Percentiles rank a stretch among this genome's conserved stretches.
Evolutionary conservation across 1,284 basidiomycete genomes (phyloP).

Genomic region (Inonotus obliquus): DNA sequence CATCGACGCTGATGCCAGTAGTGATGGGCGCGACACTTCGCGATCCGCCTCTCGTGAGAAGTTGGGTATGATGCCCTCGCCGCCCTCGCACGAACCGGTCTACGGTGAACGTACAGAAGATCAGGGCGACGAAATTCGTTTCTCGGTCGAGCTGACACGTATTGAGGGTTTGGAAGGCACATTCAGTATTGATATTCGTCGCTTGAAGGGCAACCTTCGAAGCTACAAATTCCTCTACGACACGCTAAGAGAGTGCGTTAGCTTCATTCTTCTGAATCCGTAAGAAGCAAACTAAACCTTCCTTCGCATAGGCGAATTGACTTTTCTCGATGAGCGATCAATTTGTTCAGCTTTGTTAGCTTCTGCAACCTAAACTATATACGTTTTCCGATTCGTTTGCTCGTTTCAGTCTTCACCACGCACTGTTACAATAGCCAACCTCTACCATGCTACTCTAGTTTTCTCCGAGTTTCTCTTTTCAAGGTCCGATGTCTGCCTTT

Average conservation of each 20-base stretch:
- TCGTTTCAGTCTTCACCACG: neutral
- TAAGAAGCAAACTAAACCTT: conserved; percentile 7
- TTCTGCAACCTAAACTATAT: neutral
- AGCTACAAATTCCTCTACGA: conserved; percentile 95
- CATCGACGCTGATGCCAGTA: conserved; percentile 40
- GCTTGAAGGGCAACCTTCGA: conserved; percentile 88
- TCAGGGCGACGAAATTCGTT: conserved; percentile 88
- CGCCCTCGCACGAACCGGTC: conserved; percentile 44
- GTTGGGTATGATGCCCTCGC: conserved; percentile 27
- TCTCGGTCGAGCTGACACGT: conserved; percentile 86
- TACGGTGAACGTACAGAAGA: conserved; percentile 80
- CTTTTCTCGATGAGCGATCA: conserved; percentile 34
- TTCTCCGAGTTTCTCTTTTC: neutral
- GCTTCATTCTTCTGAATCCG: conserved; percentile 13
- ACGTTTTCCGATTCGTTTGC: neutral
- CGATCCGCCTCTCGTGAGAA: conserved; percentile 26
- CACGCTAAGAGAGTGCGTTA: conserved; percentile 77
- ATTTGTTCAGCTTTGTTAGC: neutral
- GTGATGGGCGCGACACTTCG: conserved; percentile 17
- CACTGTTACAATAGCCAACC: neutral
- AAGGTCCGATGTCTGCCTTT: neutral
- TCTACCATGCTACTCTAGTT: neutral
- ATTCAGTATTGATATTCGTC: conserved; percentile 84
- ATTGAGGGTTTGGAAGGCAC: conserved; percentile 85
- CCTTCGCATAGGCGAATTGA: conserved; percentile 36